A percentile compares a stretch with the other conserved stretches of the same genome.
These are phyloP conservation scores for Suillus subaureus DNA, from an alignment of 768 basidiomycete genomes.

Conservation along the genomic window DNA sequence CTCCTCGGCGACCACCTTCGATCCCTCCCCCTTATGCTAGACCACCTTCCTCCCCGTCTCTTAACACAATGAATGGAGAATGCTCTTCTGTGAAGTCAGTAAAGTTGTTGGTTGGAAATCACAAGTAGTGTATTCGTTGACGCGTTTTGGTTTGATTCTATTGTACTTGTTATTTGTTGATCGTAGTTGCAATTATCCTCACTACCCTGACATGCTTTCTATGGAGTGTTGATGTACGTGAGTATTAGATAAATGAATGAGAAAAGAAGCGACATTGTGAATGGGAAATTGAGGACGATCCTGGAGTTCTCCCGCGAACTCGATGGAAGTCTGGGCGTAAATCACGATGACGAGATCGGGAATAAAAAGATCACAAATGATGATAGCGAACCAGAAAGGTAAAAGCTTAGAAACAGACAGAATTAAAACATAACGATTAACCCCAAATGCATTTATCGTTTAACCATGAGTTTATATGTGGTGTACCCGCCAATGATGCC, in stretches of 20 bases:
- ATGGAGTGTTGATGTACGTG: constrained; percentile 11
- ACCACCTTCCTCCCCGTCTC: constrained; percentile 19
- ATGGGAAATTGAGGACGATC: constrained; percentile 6
- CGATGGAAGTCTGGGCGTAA: not conserved
- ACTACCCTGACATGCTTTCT: constrained; percentile 1
- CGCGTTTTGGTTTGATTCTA: constrained; percentile 5
- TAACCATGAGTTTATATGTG: constrained; percentile 76
- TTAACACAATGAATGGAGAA: constrained; percentile 20
- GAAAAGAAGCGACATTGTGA: not conserved
- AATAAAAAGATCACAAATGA: constrained; percentile 2
- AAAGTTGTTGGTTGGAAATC: constrained; percentile 34
- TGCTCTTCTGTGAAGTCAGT: constrained; percentile 32
- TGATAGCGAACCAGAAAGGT: not conserved
- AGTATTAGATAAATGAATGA: constrained; percentile 8
- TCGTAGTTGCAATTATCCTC: constrained; percentile 3
- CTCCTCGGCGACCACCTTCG: constrained; percentile 33
- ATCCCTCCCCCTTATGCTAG: constrained; percentile 19
- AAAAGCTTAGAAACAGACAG: not conserved
- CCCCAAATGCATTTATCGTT: constrained; percentile 27
- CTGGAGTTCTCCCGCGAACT: constrained; percentile 7
- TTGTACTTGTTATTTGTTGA: not conserved
- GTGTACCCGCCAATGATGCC: constrained; percentile 81
- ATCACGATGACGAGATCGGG: constrained; percentile 3
- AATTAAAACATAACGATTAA: constrained; percentile 3
- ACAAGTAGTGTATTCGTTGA: constrained; percentile 16